Conservation (phyloP, 805 yeast species). For the Candida odintsovae region DNA sequence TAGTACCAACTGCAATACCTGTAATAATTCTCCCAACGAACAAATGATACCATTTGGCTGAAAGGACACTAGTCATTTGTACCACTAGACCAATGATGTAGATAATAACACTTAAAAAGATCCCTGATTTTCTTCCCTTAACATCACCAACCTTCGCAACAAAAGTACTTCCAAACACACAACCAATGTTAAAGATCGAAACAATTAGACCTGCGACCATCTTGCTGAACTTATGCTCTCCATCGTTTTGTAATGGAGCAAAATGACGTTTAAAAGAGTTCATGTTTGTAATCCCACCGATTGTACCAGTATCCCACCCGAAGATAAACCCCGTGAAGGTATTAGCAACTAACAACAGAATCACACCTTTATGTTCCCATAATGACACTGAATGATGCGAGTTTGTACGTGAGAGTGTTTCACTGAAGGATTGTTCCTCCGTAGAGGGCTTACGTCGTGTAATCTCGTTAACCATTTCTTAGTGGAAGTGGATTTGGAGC, state of each 20-base stretch:
- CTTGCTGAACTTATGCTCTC: conserved; percentile 36
- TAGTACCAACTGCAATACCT: conserved; percentile 74
- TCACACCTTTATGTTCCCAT: not conserved
- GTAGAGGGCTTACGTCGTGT: too few relatives aligned
- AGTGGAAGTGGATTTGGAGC: too few relatives aligned
- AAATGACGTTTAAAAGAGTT: conserved; percentile 46
- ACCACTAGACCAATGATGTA: conserved; percentile 57
- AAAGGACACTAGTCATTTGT: conserved; percentile 45
- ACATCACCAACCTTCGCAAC: conserved; percentile 52
- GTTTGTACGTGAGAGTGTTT: too few relatives aligned
- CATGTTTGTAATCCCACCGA: conserved; percentile 67
- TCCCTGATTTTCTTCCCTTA: conserved; percentile 54
- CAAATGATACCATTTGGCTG: conserved; percentile 52
- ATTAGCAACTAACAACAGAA: conserved; percentile 30
- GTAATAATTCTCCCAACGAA: conserved; percentile 60
- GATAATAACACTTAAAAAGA: conserved; percentile 46
- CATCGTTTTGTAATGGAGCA: conserved; percentile 36
- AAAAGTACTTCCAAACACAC: conserved; percentile 62
- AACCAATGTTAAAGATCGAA: conserved; percentile 58
- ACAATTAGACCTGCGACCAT: conserved; percentile 48
- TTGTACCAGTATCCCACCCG: conserved; percentile 78
- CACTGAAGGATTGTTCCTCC: too few relatives aligned
- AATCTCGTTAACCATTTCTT: too few relatives aligned
- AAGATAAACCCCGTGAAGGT: conserved; percentile 69
- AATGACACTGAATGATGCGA: not conserved